Evolutionary conservation across 352 stramenopile species (phyloP).

Genomic region (Globisporangium recalcitrans): DNA sequence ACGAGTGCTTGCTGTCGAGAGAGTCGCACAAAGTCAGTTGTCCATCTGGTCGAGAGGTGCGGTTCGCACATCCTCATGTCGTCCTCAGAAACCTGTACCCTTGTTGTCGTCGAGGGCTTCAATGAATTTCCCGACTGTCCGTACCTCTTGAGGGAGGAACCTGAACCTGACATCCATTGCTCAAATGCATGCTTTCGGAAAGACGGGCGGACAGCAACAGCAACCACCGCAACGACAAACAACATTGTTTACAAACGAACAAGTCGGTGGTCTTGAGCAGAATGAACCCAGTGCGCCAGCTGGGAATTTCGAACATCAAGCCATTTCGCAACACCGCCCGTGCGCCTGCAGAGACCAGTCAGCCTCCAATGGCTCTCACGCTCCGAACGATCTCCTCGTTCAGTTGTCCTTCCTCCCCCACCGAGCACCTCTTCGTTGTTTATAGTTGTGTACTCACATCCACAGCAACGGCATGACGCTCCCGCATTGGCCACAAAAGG

Average conservation of each 20-base stretch:
- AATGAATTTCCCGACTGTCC: neutral
- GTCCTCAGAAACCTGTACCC: neutral
- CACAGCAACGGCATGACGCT: neutral
- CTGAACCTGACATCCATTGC: neutral
- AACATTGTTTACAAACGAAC: neutral
- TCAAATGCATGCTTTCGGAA: neutral
- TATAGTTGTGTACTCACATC: no score
- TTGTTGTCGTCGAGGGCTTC: neutral
- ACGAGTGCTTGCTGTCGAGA: neutral
- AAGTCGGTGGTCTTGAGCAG: neutral
- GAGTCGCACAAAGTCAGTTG: constrained; percentile 2
- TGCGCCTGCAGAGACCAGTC: neutral
- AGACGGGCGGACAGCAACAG: neutral
- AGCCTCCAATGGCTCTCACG: no score
- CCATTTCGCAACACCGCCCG: constrained; percentile 4
- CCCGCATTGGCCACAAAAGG: neutral
- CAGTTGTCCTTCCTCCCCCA: neutral
- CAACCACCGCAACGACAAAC: neutral
- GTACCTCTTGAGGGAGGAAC: neutral
- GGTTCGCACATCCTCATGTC: neutral
- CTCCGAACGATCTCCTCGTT: neutral
- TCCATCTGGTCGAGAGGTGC: constrained; percentile 8
- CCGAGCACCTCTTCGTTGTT: no score
- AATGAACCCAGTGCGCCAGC: neutral
- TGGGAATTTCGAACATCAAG: constrained; percentile 13